Percentiles rank a stretch among this genome's conserved stretches.
Evolutionary conservation across 495 filamentous ascomycete genomes (phyloP).

Genomic region (Lasiosphaeria hispida): DNA sequence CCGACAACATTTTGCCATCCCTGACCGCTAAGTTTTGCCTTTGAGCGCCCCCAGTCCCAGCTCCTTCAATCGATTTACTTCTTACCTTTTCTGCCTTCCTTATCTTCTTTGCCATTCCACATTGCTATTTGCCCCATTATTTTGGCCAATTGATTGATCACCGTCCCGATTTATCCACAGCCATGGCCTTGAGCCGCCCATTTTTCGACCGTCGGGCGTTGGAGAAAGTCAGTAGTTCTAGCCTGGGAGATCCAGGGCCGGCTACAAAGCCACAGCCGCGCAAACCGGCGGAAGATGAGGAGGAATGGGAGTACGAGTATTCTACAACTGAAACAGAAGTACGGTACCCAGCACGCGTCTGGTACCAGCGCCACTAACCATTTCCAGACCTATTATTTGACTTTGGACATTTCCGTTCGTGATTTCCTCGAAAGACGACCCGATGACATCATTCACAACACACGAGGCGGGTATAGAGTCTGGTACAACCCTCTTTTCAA

Average conservation of each 20-base stretch:
- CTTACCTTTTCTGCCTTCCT: background rate
- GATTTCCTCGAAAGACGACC: conserved; percentile 39
- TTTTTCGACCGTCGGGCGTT: no score
- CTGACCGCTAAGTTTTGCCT: conserved; percentile 28
- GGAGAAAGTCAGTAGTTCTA: no score
- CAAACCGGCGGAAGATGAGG: conserved; percentile 33
- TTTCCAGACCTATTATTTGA: conserved; percentile 53
- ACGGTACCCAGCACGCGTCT: conserved; percentile 1
- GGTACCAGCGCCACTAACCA: background rate
- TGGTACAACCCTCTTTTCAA: conserved; percentile 39
- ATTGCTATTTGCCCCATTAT: no score
- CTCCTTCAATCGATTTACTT: conserved; percentile 1
- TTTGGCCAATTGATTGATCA: no score
- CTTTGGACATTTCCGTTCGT: conserved; percentile 53
- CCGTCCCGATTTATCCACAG: no score
- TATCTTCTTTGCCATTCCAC: no score
- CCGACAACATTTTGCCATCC: conserved; percentile 16
- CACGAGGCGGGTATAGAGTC: conserved; percentile 31
- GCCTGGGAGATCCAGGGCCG: no score
- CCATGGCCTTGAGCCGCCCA: no score
- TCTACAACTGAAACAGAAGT: conserved; percentile 56
- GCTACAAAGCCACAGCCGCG: background rate
- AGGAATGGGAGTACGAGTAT: conserved; percentile 60
- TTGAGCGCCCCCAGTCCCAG: background rate
- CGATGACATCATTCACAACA: conserved; percentile 30